Conservation (phyloP, 495 filamentous ascomycete species). For the Tricharina praecox region DNA sequence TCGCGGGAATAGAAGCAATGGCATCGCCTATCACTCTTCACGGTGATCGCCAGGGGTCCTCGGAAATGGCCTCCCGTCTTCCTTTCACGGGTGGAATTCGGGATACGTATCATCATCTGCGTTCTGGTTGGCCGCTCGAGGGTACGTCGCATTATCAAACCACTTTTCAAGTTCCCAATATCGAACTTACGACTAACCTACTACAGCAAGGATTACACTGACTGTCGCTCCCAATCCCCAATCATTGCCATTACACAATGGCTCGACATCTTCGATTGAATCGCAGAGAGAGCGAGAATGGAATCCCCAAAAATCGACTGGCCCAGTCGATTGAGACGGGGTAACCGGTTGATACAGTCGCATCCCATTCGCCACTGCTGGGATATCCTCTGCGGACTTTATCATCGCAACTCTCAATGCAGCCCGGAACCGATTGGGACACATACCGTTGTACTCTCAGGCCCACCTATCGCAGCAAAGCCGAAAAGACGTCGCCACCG, state of each 20-base stretch:
- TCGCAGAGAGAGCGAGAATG: no score
- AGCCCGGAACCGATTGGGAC: not conserved
- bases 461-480: not conserved
- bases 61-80: not conserved
- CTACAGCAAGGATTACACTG: not conserved
- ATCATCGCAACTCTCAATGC: not conserved
- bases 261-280: slow-evolving; percentile 1
- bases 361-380: no score
- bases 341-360: no score
- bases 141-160: slow-evolving; percentile 2
- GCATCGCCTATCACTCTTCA: not conserved
- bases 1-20: slow-evolving; percentile 3
- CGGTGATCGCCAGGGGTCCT: not conserved
- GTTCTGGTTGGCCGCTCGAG: no score
- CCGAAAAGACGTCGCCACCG: not conserved
- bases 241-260: not conserved
- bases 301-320: no score
- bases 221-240: not conserved
- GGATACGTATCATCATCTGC: not conserved
- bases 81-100: not conserved
- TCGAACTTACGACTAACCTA: not conserved
- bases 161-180: slow-evolving; percentile 1
- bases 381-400: not conserved
- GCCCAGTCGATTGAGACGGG: no score
- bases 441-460: not conserved